Evolutionary conservation across 495 filamentous ascomycete species (phyloP).

Genomic region (Daldinia childiae): DNA sequence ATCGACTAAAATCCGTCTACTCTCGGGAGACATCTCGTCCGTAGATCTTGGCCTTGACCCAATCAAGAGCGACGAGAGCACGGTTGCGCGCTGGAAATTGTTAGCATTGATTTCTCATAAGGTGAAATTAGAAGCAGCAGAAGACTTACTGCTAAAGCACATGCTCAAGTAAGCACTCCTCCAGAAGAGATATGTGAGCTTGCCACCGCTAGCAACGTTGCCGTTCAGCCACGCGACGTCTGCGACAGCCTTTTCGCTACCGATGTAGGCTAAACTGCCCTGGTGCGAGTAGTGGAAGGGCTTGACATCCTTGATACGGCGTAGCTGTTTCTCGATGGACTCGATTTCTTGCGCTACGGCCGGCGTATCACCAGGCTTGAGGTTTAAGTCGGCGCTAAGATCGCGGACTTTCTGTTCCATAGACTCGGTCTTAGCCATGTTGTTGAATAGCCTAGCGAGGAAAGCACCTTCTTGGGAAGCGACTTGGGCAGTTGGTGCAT

Average conservation of each 20-base stretch:
- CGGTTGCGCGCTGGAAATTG: slow-evolving; percentile 77
- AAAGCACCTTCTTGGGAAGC: slow-evolving; percentile 95
- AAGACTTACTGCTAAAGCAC: slow-evolving; percentile 94
- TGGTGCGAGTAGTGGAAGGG: slow-evolving; percentile 99
- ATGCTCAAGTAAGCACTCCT: slow-evolving; percentile 97
- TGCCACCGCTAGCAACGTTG: slow-evolving; percentile 88
- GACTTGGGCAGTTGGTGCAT: slow-evolving; percentile 97
- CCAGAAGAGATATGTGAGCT: slow-evolving; percentile 93
- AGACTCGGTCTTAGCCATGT: slow-evolving; percentile 88
- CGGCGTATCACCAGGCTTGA: slow-evolving; percentile 65
- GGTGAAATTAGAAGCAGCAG: slow-evolving; percentile 9
- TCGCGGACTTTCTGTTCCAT: slow-evolving; percentile 78
- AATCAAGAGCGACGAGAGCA: slow-evolving; percentile 90
- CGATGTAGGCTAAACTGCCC: slow-evolving; percentile 96
- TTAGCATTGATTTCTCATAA: slow-evolving; percentile 25
- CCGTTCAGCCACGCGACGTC: slow-evolving; percentile 98
- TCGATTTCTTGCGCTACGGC: slow-evolving; percentile 81
- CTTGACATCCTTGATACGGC: slow-evolving; percentile 89
- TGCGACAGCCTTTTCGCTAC: slow-evolving; percentile 95
- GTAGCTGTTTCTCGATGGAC: slow-evolving; percentile 81
- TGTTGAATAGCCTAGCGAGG: slow-evolving; percentile 95
- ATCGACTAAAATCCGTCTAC: slow-evolving; percentile 57
- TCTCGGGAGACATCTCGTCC: slow-evolving; percentile 95
- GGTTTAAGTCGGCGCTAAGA: slow-evolving; percentile 60
- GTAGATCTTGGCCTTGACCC: slow-evolving; percentile 94